Conservation (phyloP, 1,284 basidiomycete species). For the Fomitopsis betulina region DNA sequence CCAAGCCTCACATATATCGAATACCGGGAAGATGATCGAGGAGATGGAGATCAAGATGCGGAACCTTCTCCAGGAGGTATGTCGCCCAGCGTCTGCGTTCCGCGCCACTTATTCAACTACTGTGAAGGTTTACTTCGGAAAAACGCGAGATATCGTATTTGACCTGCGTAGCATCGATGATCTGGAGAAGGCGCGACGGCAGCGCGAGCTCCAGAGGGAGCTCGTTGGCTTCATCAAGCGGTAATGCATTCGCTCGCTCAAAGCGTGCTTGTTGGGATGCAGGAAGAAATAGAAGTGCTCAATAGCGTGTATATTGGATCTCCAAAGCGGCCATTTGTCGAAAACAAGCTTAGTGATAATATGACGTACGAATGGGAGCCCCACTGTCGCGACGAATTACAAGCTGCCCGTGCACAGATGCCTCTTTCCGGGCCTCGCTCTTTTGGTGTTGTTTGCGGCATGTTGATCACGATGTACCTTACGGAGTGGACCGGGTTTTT, state of each 20-base stretch:
- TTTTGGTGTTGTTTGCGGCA: no score
- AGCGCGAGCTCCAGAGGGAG: conserved; percentile 89
- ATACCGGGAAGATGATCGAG: conserved; percentile 93
- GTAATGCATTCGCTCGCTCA: conserved; percentile 24
- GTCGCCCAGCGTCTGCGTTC: conserved; percentile 9
- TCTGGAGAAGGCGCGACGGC: conserved; percentile 76
- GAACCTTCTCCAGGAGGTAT: conserved; percentile 85
- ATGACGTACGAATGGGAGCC: no score
- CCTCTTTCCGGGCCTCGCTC: no score
- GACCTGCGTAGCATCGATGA: conserved; percentile 87
- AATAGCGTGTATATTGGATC: neutral
- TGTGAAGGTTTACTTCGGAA: conserved; percentile 90
- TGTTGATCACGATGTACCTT: no score
- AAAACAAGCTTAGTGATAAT: no score
- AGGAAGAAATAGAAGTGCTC: neutral
- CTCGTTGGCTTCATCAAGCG: conserved; percentile 87
- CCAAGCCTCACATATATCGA: conserved; percentile 80
- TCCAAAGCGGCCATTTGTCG: no score
- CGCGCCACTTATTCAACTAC: neutral
- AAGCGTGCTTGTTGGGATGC: neutral
- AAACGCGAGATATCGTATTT: conserved; percentile 93
- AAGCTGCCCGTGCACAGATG: no score
- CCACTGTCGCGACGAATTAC: no score
- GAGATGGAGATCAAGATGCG: conserved; percentile 99
- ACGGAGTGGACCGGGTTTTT: no score